Conservation (phyloP, 2,329 filamentous ascomycete species). For the Salinomyces thailandicus region DNA sequence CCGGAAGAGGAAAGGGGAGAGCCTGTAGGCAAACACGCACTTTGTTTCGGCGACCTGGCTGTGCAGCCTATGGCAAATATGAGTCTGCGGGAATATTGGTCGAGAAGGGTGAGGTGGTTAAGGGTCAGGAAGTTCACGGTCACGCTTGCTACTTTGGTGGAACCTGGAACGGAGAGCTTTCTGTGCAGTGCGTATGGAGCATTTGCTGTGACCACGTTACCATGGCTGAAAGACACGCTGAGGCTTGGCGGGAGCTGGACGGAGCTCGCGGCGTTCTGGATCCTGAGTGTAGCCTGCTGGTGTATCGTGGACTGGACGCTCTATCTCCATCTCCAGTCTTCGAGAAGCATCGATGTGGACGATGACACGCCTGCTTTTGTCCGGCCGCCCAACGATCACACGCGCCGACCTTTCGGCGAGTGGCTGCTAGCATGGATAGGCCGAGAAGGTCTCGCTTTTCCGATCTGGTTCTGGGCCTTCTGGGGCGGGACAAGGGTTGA, state of each 20-base stretch:
- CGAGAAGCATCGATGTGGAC: slow-evolving; percentile 59
- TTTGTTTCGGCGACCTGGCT: slow-evolving; percentile 76
- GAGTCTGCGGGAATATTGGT: slow-evolving; percentile 65
- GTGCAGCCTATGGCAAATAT: slow-evolving; percentile 83
- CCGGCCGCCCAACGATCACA: slow-evolving; percentile 35
- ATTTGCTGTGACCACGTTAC: slow-evolving; percentile 65
- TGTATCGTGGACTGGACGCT: slow-evolving; percentile 62
- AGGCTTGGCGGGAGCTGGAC: slow-evolving; percentile 56
- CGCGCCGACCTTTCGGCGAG: slow-evolving; percentile 48
- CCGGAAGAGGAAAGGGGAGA: slow-evolving; percentile 25
- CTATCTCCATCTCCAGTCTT: slow-evolving; percentile 64
- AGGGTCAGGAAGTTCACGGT: slow-evolving; percentile 93
- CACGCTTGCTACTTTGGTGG: slow-evolving; percentile 74
- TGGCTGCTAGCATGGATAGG: slow-evolving; percentile 81
- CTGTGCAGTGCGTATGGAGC: slow-evolving; percentile 72
- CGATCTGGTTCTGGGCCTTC: slow-evolving; percentile 85
- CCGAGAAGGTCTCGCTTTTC: slow-evolving; percentile 69
- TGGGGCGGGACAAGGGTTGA: slow-evolving; percentile 76
- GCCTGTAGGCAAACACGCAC: slow-evolving; percentile 62
- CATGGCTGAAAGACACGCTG: slow-evolving; percentile 46
- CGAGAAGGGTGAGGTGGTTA: slow-evolving; percentile 77
- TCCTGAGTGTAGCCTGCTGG: slow-evolving; percentile 57
- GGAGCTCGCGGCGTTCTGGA: slow-evolving; percentile 56
- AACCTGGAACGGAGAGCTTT: slow-evolving; percentile 83
- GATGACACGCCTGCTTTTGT: slow-evolving; percentile 66